Percentiles rank a stretch among this genome's conserved stretches.
Conservation (phyloP, 2,329 filamentous ascomycete species). For the Metarhizium anisopliae region DNA sequence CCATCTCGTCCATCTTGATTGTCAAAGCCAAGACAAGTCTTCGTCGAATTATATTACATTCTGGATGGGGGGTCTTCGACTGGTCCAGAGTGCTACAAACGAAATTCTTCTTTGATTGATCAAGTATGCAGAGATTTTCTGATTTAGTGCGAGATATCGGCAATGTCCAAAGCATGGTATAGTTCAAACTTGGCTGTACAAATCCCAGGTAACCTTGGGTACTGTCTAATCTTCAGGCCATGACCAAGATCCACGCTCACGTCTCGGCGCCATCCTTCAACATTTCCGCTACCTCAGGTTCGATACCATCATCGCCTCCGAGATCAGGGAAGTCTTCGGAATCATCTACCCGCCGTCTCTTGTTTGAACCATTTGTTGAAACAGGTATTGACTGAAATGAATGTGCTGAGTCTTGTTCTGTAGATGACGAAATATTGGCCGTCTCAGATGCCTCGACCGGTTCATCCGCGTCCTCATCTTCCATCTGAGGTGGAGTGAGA, state of each 20-base stretch:
- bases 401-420: conserved; percentile 29
- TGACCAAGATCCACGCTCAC: neutral
- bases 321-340: conserved; percentile 43
- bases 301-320: conserved; percentile 45
- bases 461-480: conserved; percentile 19
- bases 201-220: neutral
- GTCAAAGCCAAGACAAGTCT: neutral
- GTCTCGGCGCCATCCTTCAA: conserved; percentile 30
- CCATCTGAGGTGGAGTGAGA: conserved; percentile 69
- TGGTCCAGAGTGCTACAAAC: neutral
- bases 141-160: neutral
- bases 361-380: conserved; percentile 44
- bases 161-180: neutral
- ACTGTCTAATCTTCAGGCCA: conserved; percentile 6
- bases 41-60: neutral
- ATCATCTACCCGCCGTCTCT: conserved; percentile 45
- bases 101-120: neutral
- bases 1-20: neutral
- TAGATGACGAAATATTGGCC: conserved; percentile 9
- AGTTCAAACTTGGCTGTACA: neutral
- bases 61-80: neutral
- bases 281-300: conserved; percentile 48
- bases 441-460: conserved; percentile 10
- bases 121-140: neutral
- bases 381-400: conserved; percentile 42